phyloP scores from a whole-genome alignment of 1,284 basidiomycete species.

The Kwoniella shivajii region DNA sequence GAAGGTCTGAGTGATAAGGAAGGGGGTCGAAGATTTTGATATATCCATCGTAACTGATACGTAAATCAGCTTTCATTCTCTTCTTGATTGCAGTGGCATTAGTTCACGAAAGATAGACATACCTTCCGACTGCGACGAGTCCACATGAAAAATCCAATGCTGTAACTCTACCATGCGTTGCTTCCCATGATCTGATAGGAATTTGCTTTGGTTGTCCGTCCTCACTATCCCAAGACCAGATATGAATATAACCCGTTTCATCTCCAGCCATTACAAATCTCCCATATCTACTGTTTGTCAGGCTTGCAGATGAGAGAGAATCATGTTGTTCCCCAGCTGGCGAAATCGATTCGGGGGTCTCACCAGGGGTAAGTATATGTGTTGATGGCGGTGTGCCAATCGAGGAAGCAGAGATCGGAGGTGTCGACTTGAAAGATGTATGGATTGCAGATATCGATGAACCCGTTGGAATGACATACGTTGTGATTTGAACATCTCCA shows the following conservation, averaged over 20 bases:
- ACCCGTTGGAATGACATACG: slow-evolving; percentile 21
- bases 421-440: slow-evolving; percentile 21
- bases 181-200: slow-evolving; percentile 42
- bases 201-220: slow-evolving; percentile 1
- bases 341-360: slow-evolving; percentile 1
- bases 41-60: slow-evolving; percentile 38
- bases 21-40: slow-evolving; percentile 50
- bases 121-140: slow-evolving; percentile 46
- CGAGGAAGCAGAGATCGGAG: slow-evolving; percentile 21
- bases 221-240: slow-evolving; percentile 45
- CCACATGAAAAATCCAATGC: slow-evolving; percentile 42
- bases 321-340: not conserved
- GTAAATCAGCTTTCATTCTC: not conserved
- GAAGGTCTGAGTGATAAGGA: slow-evolving; percentile 27
- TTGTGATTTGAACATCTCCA: not conserved
- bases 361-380: slow-evolving; percentile 1
- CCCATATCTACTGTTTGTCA: slow-evolving; percentile 21
- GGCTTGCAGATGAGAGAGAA: not conserved
- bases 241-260: slow-evolving; percentile 34
- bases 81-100: not conserved
- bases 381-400: not conserved
- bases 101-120: not conserved
- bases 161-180: slow-evolving; percentile 43
- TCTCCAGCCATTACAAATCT: slow-evolving; percentile 45
- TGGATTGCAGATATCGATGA: slow-evolving; percentile 20